phyloP scores from a whole-genome alignment of 805 yeast genomes.

The Zygosaccharomyces bailii region DNA sequence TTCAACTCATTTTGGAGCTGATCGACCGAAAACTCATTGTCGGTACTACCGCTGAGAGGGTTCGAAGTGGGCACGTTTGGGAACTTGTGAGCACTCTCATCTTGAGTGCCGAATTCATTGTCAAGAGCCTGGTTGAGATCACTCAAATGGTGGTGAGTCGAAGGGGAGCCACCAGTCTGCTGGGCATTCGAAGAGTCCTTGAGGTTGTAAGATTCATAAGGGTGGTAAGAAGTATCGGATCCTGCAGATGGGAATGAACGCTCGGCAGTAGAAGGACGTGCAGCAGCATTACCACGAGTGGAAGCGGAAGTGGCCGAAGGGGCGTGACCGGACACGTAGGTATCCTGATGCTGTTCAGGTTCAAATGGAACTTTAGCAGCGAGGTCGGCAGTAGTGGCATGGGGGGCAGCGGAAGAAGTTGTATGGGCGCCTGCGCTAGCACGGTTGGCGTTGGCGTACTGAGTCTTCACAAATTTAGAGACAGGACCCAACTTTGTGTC shows the following conservation, averaged over 20 bases:
- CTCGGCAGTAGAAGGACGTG: conserved; percentile 25
- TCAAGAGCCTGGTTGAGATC: neutral
- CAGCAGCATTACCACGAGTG: conserved; percentile 39
- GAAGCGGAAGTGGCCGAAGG: conserved; percentile 31
- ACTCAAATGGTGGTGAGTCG: conserved; percentile 20
- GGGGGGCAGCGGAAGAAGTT: conserved; percentile 21
- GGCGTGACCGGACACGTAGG: conserved; percentile 9
- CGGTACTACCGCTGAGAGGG: conserved; percentile 22
- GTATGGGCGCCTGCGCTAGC: conserved; percentile 42
- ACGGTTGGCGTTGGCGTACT: conserved; percentile 48
- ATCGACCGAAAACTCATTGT: conserved; percentile 26
- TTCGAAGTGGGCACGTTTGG: conserved; percentile 39
- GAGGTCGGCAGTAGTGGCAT: conserved; percentile 3
- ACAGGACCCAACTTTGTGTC: conserved; percentile 65
- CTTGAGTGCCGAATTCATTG: neutral
- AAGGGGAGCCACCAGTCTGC: conserved; percentile 17
- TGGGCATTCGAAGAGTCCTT: too few species aligned
- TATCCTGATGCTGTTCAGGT: conserved; percentile 7
- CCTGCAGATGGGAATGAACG: too few species aligned
- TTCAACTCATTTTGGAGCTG: conserved; percentile 22
- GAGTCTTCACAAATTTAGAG: conserved; percentile 52
- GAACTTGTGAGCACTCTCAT: conserved; percentile 31
- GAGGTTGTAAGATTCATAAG: neutral
- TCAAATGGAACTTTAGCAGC: conserved; percentile 29
- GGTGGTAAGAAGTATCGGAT: neutral